Base-by-base conservation (phyloP, 129 eudicot genomes). In the carrot (Daucus carota) region DNA sequence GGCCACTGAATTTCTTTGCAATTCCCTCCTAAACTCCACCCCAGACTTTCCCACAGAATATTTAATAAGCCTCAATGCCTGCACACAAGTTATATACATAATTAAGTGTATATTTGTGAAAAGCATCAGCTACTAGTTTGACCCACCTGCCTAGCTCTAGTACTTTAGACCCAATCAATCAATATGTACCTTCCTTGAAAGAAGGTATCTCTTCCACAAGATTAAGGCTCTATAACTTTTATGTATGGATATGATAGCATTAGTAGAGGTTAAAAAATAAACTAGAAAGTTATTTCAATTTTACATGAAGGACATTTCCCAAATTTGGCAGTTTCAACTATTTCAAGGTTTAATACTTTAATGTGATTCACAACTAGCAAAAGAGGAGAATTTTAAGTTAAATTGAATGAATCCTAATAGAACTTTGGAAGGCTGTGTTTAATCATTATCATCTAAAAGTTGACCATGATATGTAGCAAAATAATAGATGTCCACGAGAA, bases 21-120 rank as follows among this genome's bases (percentile, higher is more conserved):
- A 88, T 82, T 93, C 98, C 81, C 96, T 90, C 86, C 92, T 89
- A 67, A 94, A 94, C 84, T 94, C 98, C 44, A 86, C 86, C 75
- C 98, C 96, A 22, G 97, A 89, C 85, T 94, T 94, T 32, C 93
- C 96, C 72, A 94, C 97, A n/a, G 92, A 88, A 87, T 91, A 94
- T 84, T 94, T 94, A 75, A 94, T 94, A 77, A 91, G 81, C 74
- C 98, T 89, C 73, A 94, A 77, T 73, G 97, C 98, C 98, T 94
- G 38, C 40, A 63, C 70, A 63, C 22, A 63, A 28, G 4, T n/a
- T n/a, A 57, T 5, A n/a, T 24, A 57, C 24, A 57, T n/a, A 57
- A n/a, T 57, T 8, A 57, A 45, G 65, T 10, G 65, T 29, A 26
- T 46, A 29, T 76, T 76, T 60, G 18, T 28, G 12, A 8, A n/a